Base-by-base conservation (phyloP, 371 early-diverging fungal genomes). In the Rhizopus arrhizus region DNA sequence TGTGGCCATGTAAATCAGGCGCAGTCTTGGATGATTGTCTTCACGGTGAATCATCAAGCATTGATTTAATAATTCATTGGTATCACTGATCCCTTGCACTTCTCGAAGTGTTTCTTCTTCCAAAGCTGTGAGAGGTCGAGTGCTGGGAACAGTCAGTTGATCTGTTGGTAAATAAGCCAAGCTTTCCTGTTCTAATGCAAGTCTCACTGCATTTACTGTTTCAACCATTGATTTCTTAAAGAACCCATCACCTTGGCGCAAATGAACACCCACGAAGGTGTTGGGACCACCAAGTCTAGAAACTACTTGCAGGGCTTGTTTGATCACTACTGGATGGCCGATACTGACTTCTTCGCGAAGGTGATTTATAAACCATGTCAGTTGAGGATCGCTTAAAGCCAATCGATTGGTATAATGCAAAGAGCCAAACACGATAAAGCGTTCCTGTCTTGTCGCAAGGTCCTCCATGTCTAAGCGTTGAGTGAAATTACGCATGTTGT, bases 1-100 rank as follows among this genome's bases (percentile, higher is more conserved):
- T 0, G 85, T 85, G 4, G 85, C 82, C 77, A 85, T 79, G 47
- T 75, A 85, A 22, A 83, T 70, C 47, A 84, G 66, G 1, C 72
- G 78, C 33, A 71, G 59, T 35, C 66, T 59, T 5, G 74, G 73
- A 46, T 66, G 66, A 12, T 67, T 54, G 2, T 54, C 40, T 16
- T 63, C 34, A n/a, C 33, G 43, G 16, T 60, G 59, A 47, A 58
- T 49, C 7, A 40, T 31, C 0, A 61, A 42, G 29, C 69, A 69
- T 46, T 61, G 61, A n/a, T 50, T 58, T 12, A 64, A 47, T 29
- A 64, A 38, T 4, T 52, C 33, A 16, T 56, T 34, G 8, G 15
- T 12, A 40, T 61, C 12, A 11, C 52, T 32, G 7, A 56, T 35
- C 15, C 33, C 10, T 13, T 56, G 45, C 12, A 65, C 28, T 28